These are phyloP conservation scores for Rosa chinensis DNA, from an alignment of 306 rosid genomes.

Conservation along the genomic window DNA sequence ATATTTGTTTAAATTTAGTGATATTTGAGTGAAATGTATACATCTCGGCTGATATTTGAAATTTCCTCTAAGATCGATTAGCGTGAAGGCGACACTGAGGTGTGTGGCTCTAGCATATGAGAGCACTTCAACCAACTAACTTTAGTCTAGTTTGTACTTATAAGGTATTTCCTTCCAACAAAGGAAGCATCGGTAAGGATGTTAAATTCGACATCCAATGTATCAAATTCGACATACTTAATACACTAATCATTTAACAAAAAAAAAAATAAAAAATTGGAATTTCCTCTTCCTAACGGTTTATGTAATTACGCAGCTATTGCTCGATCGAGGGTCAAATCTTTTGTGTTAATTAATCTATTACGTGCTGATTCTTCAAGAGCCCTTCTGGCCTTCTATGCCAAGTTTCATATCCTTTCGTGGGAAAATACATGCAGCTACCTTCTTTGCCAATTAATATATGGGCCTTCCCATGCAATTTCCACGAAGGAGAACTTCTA, in stretches of 20 bases:
- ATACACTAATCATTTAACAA: too few species aligned
- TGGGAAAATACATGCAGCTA: background rate
- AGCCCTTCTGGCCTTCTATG: background rate
- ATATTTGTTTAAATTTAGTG: background rate
- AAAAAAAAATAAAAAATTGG: too few species aligned
- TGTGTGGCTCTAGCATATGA: too few species aligned
- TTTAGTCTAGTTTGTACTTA: too few species aligned
- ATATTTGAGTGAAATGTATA: background rate
- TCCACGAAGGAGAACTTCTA: constrained; percentile 44
- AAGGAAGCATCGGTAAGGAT: too few species aligned
- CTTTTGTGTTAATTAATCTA: background rate
- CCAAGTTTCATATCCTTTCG: background rate
- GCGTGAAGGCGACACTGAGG: too few species aligned
- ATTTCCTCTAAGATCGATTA: too few species aligned
- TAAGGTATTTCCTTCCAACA: too few species aligned
- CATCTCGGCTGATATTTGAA: too few species aligned
- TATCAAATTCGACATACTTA: too few species aligned
- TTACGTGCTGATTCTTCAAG: background rate
- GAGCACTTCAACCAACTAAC: too few species aligned
- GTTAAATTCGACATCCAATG: too few species aligned
- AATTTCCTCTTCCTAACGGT: background rate
- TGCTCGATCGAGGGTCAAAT: background rate
- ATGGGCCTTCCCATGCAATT: constrained; percentile 54
- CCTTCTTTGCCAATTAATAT: background rate
- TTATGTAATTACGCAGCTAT: background rate